Base-by-base conservation (phyloP, 108 stramenopile genomes). In the Epithemia pelagica region DNA sequence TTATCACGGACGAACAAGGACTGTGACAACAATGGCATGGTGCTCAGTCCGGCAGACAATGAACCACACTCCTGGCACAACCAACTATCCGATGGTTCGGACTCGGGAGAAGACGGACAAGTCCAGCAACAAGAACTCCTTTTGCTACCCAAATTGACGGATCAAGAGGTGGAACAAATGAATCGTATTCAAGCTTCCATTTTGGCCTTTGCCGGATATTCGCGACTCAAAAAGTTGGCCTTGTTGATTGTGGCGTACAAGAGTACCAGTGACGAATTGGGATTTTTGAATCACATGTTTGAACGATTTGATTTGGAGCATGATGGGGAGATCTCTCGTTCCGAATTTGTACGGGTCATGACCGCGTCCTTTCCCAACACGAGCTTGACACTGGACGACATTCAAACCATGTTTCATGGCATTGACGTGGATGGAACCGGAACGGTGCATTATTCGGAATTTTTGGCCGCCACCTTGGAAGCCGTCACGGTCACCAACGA, bases 391-490 rank as follows among this genome's bases (percentile, higher is more conserved):
- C 7, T 18, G 57, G 21, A 21, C 23, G 61, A 61, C 5, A 32
- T 61, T 21, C 26, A 26, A 26, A 27, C 53, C 30, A 80, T 95
- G 62, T 97, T 95, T 72, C 53, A 66, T 21, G 73, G 61, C 18
- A 68, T 87, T 55, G 90, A 97, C 75, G 54, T 95, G 24, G 89
- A 95, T 74, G 76, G 78, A 23, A 87, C 77, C 51, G 90, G 88
- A 25, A 77, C 65, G 18, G 83, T 97, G 15, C 72, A 81, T 31
- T 97, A 94, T 69, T 88, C 86, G 29, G 96, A 97, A 74, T 97
- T 97, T 77, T 70, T 95, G 53, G 96, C 95, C 21, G 96, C 94
- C 10, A 94, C 93, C 7, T 73, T 97, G 25, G 37, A 46, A 46
- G 37, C 37, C 15, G 5, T 10, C 15, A 10, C 37, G 5, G 37